These are phyloP conservation scores for Mortierella antarctica DNA, from an alignment of 192 early-diverging fungal species.

Conservation along the genomic window DNA sequence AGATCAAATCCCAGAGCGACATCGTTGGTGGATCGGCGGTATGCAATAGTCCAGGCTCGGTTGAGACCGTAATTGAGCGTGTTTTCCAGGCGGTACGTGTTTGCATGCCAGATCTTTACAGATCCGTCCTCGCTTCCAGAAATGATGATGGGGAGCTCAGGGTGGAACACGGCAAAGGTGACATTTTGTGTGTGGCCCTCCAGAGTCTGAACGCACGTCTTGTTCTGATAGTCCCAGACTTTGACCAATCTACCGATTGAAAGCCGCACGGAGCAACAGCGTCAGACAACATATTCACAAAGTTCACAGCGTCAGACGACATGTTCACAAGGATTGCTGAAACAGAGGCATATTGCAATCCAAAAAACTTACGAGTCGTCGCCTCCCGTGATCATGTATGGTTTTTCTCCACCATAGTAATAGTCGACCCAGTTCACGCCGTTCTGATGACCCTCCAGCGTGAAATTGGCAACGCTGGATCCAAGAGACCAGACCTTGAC, in stretches of 20 bases:
- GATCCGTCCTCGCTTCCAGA: slow-evolving; percentile 96
- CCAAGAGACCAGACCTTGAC: slow-evolving; percentile 99
- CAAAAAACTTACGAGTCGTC: slow-evolving; percentile 82
- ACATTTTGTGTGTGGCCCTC: slow-evolving; percentile 98
- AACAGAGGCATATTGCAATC: not conserved
- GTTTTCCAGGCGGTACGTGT: slow-evolving; percentile 96
- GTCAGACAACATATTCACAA: not conserved
- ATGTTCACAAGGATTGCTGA: too few relatives aligned
- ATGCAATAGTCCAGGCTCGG: slow-evolving; percentile 95
- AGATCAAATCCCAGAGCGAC: slow-evolving; percentile 97
- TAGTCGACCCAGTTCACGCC: slow-evolving; percentile 99
- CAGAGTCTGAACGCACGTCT: slow-evolving; percentile 98
- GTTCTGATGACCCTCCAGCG: slow-evolving; percentile 96
- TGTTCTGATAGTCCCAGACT: slow-evolving; percentile 99
- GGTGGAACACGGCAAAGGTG: slow-evolving; percentile 91
- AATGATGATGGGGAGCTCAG: slow-evolving; percentile 96
- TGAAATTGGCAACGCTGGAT: slow-evolving; percentile 93
- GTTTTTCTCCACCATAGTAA: slow-evolving; percentile 97
- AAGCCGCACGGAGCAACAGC: not conserved
- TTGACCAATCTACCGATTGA: slow-evolving; percentile 72
- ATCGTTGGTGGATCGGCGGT: slow-evolving; percentile 86
- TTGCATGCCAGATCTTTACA: slow-evolving; percentile 95
- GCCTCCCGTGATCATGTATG: slow-evolving; percentile 94
- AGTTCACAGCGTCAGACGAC: not conserved
- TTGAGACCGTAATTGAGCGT: slow-evolving; percentile 98